These are phyloP conservation scores for Erodium trifolium DNA, from an alignment of 441 rosid species.

Conservation along the genomic window DNA sequence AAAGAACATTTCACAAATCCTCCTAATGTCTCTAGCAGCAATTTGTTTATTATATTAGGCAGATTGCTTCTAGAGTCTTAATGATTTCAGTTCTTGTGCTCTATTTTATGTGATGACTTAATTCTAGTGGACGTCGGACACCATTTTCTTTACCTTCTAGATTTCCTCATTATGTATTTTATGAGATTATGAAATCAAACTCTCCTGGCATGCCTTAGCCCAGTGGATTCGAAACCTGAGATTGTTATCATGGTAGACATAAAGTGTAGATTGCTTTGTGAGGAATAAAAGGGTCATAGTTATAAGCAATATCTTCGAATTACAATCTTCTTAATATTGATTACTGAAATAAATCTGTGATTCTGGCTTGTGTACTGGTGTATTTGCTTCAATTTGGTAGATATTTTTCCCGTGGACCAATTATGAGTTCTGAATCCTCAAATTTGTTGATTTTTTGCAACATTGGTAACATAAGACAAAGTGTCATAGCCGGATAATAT, in stretches of 20 bases:
- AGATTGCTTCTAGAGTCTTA: not conserved
- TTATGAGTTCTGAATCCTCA: constrained; percentile 46
- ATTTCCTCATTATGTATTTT: not conserved
- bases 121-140: not conserved
- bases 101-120: not conserved
- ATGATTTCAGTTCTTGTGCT: not conserved
- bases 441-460: constrained; percentile 5
- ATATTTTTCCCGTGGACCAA: constrained; percentile 91
- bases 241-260: not conserved
- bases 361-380: constrained; percentile 41
- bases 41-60: constrained; percentile 10
- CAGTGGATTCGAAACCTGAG: not conserved
- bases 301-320: not conserved
- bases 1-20: constrained; percentile 3
- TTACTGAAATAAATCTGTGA: constrained; percentile 5
- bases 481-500: not conserved
- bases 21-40: not conserved
- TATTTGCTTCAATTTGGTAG: constrained; percentile 99
- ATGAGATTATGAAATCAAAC: not conserved
- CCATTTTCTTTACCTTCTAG: not conserved
- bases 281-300: not conserved
- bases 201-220: not conserved
- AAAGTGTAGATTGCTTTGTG: not conserved
- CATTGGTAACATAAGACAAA: not conserved
- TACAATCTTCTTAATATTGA: not conserved